Percentiles rank a stretch among this genome's conserved stretches.
phyloP scores from a whole-genome alignment of 352 stramenopile genomes.

The Halophytophthora polymorphica region DNA sequence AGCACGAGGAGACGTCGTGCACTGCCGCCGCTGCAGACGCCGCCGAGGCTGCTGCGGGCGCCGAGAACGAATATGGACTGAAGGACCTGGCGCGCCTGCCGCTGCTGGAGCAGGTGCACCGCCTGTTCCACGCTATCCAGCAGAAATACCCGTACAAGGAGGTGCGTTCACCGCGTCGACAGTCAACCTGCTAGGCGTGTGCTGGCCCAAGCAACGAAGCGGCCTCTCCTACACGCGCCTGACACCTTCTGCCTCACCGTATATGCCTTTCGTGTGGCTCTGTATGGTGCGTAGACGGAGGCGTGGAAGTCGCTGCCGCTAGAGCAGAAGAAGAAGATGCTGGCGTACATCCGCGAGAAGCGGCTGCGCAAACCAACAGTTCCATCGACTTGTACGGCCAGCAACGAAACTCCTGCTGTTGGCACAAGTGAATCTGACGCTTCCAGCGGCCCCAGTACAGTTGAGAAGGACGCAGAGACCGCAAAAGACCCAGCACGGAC shows the following conservation, averaged over 20 bases:
- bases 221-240: not conserved
- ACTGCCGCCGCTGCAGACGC: not conserved
- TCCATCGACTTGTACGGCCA: slow-evolving; percentile 2
- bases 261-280: too few species aligned
- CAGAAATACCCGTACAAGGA: slow-evolving; percentile 81
- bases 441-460: slow-evolving; percentile 3
- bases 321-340: slow-evolving; percentile 78
- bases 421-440: not conserved
- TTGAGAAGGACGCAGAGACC: slow-evolving; percentile 13
- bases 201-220: too few species aligned
- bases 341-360: slow-evolving; percentile 79
- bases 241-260: not conserved
- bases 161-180: slow-evolving; percentile 20
- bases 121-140: slow-evolving; percentile 82
- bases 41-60: slow-evolving; percentile 6
- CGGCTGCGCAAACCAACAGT: slow-evolving; percentile 25
- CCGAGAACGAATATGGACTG: slow-evolving; percentile 68
- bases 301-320: slow-evolving; percentile 74
- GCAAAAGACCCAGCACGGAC: slow-evolving; percentile 14
- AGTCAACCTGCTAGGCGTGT: not conserved
- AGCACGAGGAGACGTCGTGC: slow-evolving; percentile 5
- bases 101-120: slow-evolving; percentile 82
- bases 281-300: slow-evolving; percentile 39
- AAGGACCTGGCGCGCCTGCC: slow-evolving; percentile 58
- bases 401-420: too few species aligned